These are phyloP conservation scores for Albizia julibrissin DNA, from an alignment of 306 rosid genomes.

Conservation along the genomic window DNA sequence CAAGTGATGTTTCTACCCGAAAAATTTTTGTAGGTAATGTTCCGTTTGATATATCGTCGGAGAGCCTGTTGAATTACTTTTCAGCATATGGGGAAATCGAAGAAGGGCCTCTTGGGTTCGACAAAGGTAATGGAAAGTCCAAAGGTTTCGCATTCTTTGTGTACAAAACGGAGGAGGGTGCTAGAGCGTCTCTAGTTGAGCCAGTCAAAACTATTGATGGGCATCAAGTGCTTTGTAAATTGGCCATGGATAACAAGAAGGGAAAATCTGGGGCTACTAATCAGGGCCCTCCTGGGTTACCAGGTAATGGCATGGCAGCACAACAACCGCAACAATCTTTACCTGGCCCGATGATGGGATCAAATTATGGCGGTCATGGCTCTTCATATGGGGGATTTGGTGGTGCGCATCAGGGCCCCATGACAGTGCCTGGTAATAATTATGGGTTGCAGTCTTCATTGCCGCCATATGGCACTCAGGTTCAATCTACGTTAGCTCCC, in stretches of 20 bases:
- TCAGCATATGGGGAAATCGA: conserved; percentile 61
- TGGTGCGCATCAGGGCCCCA: conserved; percentile 49
- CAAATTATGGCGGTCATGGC: conserved; percentile 53
- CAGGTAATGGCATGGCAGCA: conserved; percentile 3
- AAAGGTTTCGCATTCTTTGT: conserved; percentile 68
- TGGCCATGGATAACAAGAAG: conserved; percentile 49
- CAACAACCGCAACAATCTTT: conserved; percentile 42
- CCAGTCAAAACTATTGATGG: conserved; percentile 67
- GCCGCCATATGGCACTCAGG: conserved; percentile 46
- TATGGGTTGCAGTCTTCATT: conserved; percentile 47
- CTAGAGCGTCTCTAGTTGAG: conserved; percentile 59
- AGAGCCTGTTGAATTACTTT: conserved; percentile 54
- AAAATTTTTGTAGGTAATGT: conserved; percentile 71
- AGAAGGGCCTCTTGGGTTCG: conserved; percentile 79
- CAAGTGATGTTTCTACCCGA: conserved; percentile 41
- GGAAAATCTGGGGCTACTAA: conserved; percentile 45
- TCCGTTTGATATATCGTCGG: conserved; percentile 59
- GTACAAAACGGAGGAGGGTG: conserved; percentile 63
- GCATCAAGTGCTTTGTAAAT: conserved; percentile 53
- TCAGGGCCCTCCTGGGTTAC: not conserved
- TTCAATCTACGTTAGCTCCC: conserved; percentile 45
- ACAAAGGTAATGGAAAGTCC: conserved; percentile 64
- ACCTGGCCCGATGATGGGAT: conserved; percentile 46
- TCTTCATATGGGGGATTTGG: conserved; percentile 36
- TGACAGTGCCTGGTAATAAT: conserved; percentile 43